Percentiles rank a stretch among this genome's conserved stretches.
Evolutionary conservation across 495 filamentous ascomycete genomes (phyloP).

Genomic region (Talaromyces trachyspermus): DNA sequence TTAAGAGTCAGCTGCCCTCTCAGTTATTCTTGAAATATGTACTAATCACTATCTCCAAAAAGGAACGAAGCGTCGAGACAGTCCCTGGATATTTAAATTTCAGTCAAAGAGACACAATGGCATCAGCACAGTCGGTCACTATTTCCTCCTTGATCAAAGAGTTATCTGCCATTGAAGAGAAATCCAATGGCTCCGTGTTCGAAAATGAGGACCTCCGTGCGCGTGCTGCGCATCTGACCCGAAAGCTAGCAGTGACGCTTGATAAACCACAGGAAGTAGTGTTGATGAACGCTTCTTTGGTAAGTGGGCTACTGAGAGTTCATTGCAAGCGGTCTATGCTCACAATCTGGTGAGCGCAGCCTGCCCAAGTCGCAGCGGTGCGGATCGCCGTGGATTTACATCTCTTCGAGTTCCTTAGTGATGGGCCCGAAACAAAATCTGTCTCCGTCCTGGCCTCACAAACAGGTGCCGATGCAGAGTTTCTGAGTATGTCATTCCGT

Average conservation of each 20-base stretch:
- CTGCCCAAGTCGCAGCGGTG: constrained; percentile 12
- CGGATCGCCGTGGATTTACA: constrained; percentile 13
- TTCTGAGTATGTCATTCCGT: constrained; percentile 6
- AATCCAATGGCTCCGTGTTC: neutral
- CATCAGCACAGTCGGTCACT: constrained; percentile 1
- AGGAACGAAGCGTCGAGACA: too few relatives aligned
- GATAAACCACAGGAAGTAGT: constrained; percentile 5
- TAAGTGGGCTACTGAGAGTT: neutral
- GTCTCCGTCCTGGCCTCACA: constrained; percentile 7
- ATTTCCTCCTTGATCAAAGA: constrained; percentile 1
- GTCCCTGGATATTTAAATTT: neutral
- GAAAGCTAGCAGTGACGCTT: constrained; percentile 2
- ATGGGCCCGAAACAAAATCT: constrained; percentile 9
- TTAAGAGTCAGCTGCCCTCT: too few relatives aligned
- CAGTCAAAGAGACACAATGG: neutral
- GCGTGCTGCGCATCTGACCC: neutral
- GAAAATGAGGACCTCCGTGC: constrained; percentile 4
- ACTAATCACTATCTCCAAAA: too few relatives aligned
- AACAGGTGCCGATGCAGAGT: constrained; percentile 10
- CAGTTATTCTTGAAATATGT: too few relatives aligned
- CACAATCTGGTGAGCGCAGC: neutral
- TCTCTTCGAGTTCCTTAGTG: constrained; percentile 9
- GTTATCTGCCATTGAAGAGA: constrained; percentile 2
- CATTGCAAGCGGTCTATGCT: neutral
- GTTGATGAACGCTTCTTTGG: neutral